Conservation (phyloP, 805 yeast genomes). For the Nakazawaea holstii region DNA sequence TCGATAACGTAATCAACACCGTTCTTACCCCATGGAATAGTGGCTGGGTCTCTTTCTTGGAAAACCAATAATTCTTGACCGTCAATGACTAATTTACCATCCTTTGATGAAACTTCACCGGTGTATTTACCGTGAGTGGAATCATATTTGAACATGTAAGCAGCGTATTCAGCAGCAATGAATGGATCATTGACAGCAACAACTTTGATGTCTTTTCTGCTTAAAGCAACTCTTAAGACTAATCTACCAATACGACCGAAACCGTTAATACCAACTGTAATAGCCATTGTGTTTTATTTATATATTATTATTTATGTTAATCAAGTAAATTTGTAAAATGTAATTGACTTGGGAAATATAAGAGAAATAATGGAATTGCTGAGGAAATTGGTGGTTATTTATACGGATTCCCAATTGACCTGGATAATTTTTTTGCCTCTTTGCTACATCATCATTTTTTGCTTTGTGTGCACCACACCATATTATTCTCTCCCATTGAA, state of each 20-base stretch:
- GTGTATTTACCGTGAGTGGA: conserved; percentile 84
- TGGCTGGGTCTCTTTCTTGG: conserved; percentile 81
- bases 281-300: conserved; percentile 36
- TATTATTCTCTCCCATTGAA: no score
- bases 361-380: no score
- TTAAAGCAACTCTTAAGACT: conserved; percentile 76
- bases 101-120: conserved; percentile 64
- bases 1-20: conserved; percentile 87
- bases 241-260: conserved; percentile 94
- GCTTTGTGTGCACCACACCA: no score
- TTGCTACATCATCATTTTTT: no score
- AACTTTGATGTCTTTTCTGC: conserved; percentile 70
- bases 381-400: no score
- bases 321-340: not conserved
- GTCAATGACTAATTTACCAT: conserved; percentile 57
- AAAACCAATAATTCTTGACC: conserved; percentile 61
- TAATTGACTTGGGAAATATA: not conserved
- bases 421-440: no score
- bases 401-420: no score
- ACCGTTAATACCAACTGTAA: conserved; percentile 86
- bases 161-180: conserved; percentile 85
- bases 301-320: not conserved
- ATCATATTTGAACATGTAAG: conserved; percentile 94
- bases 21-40: conserved; percentile 81
- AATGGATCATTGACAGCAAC: conserved; percentile 91